Conservation (phyloP, 2,329 filamentous ascomycete species). For the Bipolaris zeicola region DNA sequence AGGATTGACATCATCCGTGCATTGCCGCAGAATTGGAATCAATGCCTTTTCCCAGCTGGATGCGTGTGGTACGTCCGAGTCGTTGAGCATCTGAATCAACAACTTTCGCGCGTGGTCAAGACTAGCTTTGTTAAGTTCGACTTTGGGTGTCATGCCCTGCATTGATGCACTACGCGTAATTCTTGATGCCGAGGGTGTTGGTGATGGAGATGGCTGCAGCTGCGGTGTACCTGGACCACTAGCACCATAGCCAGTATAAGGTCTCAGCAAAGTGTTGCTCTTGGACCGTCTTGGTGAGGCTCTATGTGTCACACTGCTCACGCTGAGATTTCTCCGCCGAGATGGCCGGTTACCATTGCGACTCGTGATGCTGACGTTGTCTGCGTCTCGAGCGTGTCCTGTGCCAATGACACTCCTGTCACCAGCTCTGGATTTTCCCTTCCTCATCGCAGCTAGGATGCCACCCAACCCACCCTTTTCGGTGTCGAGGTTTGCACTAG, state of each 20-base stretch:
- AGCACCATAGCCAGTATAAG: slow-evolving; percentile 49
- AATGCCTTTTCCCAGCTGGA: slow-evolving; percentile 87
- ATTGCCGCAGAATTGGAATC: slow-evolving; percentile 85
- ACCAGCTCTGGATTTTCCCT: slow-evolving; percentile 71
- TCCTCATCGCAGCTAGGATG: slow-evolving; percentile 73
- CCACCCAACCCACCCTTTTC: slow-evolving; percentile 76
- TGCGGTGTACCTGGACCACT: slow-evolving; percentile 26
- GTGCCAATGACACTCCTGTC: slow-evolving; percentile 71
- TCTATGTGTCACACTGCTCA: slow-evolving; percentile 75
- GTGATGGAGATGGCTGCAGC: slow-evolving; percentile 33
- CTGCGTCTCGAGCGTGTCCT: slow-evolving; percentile 68
- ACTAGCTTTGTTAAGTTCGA: slow-evolving; percentile 86
- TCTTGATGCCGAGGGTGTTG: slow-evolving; percentile 43
- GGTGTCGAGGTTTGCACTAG: slow-evolving; percentile 67
- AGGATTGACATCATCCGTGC: slow-evolving; percentile 92
- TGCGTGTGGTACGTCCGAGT: slow-evolving; percentile 73
- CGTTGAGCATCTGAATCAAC: slow-evolving; percentile 79
- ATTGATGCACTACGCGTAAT: slow-evolving; percentile 79
- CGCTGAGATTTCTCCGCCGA: slow-evolving; percentile 81
- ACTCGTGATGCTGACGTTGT: slow-evolving; percentile 68
- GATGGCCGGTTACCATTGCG: slow-evolving; percentile 67
- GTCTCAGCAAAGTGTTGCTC: slow-evolving; percentile 60
- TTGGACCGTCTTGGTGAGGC: slow-evolving; percentile 71
- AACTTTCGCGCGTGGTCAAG: slow-evolving; percentile 86
- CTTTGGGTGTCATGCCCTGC: slow-evolving; percentile 74